These are phyloP conservation scores for Hansenula sp. DNA, from an alignment of 1,139 yeast species.

Conservation along the genomic window DNA sequence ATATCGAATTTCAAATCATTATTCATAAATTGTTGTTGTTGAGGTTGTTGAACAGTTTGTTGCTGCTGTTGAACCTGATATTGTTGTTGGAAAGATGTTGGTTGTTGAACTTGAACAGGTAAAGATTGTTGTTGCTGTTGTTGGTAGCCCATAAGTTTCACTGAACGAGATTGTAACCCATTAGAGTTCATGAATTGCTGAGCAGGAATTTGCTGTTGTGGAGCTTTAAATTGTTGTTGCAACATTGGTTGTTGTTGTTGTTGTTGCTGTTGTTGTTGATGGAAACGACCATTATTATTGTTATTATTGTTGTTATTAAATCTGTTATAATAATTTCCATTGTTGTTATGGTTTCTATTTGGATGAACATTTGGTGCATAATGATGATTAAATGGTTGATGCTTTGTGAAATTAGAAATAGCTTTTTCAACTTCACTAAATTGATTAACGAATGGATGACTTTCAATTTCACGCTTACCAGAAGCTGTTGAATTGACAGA, in stretches of 20 bases:
- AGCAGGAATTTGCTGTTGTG: constrained; percentile 1
- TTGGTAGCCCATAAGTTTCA: constrained; percentile 3
- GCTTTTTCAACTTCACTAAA: constrained; percentile 24
- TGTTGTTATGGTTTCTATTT: constrained; percentile 11
- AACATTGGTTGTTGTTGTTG: background rate
- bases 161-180: constrained; percentile 4
- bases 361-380: constrained; percentile 24
- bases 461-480: constrained; percentile 7
- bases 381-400: constrained; percentile 24
- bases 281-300: constrained; percentile 9
- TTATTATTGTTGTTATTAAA: constrained; percentile 15
- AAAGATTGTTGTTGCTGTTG: constrained; percentile 5
- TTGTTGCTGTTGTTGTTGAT: constrained; percentile 12
- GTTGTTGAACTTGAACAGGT: constrained; percentile 5
- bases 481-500: background rate
- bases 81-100: background rate
- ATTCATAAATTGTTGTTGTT: background rate
- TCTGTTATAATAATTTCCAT: constrained; percentile 18
- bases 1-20: constrained; percentile 7
- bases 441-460: constrained; percentile 18
- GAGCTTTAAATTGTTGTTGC: background rate
- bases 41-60: background rate
- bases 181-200: constrained; percentile 5
- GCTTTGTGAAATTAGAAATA: constrained; percentile 23
- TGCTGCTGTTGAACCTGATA: constrained; percentile 3